These are phyloP conservation scores for Yamadazyma siamensis DNA, from an alignment of 1,139 yeast genomes.

Conservation along the genomic window DNA sequence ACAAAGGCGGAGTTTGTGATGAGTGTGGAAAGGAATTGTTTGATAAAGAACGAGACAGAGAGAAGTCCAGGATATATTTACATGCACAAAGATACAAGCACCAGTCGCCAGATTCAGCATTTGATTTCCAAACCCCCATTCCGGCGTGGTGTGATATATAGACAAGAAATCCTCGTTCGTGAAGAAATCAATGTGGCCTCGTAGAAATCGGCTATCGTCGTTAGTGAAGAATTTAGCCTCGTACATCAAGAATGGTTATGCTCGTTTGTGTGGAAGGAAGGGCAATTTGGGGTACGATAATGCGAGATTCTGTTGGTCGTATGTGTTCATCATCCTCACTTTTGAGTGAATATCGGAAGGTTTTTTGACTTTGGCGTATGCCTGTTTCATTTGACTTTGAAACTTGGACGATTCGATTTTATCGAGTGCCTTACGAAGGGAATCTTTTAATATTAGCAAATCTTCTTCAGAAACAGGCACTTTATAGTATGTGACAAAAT, in stretches of 20 bases:
- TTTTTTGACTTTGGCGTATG: neutral
- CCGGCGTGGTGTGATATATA: constrained; percentile 39
- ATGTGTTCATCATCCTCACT: constrained; percentile 44
- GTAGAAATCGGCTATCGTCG: no score
- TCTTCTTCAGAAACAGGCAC: constrained; percentile 38
- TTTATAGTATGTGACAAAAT: constrained; percentile 30
- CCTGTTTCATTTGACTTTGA: neutral
- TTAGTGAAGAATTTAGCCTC: no score
- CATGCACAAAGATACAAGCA: constrained; percentile 54
- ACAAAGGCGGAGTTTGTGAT: constrained; percentile 25
- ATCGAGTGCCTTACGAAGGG: constrained; percentile 27
- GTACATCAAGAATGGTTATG: no score
- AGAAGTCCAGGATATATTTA: constrained; percentile 46
- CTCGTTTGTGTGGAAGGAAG: no score
- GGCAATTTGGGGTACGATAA: constrained; percentile 37
- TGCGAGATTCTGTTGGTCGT: constrained; percentile 60
- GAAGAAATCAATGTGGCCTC: constrained; percentile 2
- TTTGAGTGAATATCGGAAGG: constrained; percentile 19
- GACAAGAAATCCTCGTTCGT: neutral
- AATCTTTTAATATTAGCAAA: constrained; percentile 20
- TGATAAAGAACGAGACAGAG: constrained; percentile 32
- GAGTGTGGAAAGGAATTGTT: constrained; percentile 44
- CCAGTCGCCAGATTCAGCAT: constrained; percentile 5
- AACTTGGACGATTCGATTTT: constrained; percentile 13
- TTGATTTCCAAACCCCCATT: constrained; percentile 28